phyloP scores from a whole-genome alignment of 805 yeast genomes.

The Candida schatavii region DNA sequence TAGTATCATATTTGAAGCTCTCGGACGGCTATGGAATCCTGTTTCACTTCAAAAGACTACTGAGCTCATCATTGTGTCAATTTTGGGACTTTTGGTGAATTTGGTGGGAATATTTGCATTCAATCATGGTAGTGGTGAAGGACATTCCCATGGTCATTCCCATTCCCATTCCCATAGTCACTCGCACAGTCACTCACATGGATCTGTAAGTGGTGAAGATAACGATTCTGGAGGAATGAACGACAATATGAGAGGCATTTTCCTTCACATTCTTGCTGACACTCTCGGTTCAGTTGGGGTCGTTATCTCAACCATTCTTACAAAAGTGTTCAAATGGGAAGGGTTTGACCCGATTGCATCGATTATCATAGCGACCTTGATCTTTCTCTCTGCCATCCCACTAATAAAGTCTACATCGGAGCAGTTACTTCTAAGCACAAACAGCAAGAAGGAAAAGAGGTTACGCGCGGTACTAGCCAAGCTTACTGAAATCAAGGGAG shows the following conservation, averaged over 20 bases:
- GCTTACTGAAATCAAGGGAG: conserved; percentile 69
- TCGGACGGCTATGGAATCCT: conserved; percentile 78
- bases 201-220: conserved; percentile 22
- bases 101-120: conserved; percentile 92
- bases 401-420: conserved; percentile 77
- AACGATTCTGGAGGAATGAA: conserved; percentile 30
- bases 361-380: conserved; percentile 75
- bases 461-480: conserved; percentile 68
- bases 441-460: conserved; percentile 54
- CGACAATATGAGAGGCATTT: conserved; percentile 90
- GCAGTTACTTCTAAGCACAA: conserved; percentile 63
- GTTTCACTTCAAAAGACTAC: conserved; percentile 73
- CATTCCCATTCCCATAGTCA: conserved; percentile 42
- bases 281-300: conserved; percentile 97
- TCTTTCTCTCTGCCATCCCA: conserved; percentile 81
- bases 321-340: conserved; percentile 61
- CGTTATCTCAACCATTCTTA: conserved; percentile 80
- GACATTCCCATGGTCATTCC: conserved; percentile 36
- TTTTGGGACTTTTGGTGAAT: conserved; percentile 82
- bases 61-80: conserved; percentile 81
- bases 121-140: conserved; percentile 71
- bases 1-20: conserved; percentile 82
- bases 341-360: conserved; percentile 95
- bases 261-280: conserved; percentile 90
- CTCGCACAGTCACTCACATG: conserved; percentile 35